phyloP scores from a whole-genome alignment of 148 eudicot genomes.

The Dianthus caryophyllus region DNA sequence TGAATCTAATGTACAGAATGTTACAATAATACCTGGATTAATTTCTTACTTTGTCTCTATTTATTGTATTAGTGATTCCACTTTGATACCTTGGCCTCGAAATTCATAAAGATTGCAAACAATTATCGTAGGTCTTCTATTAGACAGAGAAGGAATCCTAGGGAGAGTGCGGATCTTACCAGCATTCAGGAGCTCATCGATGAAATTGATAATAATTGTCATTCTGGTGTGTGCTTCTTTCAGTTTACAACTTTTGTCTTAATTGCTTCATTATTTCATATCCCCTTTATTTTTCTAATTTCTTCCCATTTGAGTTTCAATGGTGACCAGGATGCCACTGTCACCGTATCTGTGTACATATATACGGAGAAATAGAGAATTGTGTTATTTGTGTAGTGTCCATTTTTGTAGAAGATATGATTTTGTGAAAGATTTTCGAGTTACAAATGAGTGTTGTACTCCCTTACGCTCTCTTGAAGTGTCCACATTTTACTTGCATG shows the following conservation, averaged over 20 bases:
- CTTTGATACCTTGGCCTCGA: not conserved
- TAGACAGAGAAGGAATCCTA: conserved; percentile 86
- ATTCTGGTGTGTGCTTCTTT: conserved; percentile 50
- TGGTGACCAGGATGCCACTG: too few relatives aligned
- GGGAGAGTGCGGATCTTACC: conserved; percentile 87
- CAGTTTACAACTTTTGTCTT: conserved; percentile 6
- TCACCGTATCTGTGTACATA: too few relatives aligned
- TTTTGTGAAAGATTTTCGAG: too few relatives aligned
- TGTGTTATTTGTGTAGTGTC: too few relatives aligned
- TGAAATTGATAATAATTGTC: conserved; percentile 58
- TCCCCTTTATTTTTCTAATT: too few relatives aligned
- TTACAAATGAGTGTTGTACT: too few relatives aligned
- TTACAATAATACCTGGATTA: not conserved
- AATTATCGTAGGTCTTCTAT: conserved; percentile 60
- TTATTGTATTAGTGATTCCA: not conserved
- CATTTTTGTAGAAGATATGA: too few relatives aligned
- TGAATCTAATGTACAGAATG: not conserved
- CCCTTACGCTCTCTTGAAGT: too few relatives aligned
- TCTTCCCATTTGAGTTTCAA: too few relatives aligned
- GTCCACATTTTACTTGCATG: too few relatives aligned
- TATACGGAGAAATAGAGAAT: too few relatives aligned
- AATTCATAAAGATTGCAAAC: conserved; percentile 4
- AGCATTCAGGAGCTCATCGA: conserved; percentile 80
- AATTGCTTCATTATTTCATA: conserved; percentile 1
- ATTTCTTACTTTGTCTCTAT: not conserved